phyloP scores from a whole-genome alignment of 1,284 basidiomycete species.

The Apiotrichum veenhuisii region DNA sequence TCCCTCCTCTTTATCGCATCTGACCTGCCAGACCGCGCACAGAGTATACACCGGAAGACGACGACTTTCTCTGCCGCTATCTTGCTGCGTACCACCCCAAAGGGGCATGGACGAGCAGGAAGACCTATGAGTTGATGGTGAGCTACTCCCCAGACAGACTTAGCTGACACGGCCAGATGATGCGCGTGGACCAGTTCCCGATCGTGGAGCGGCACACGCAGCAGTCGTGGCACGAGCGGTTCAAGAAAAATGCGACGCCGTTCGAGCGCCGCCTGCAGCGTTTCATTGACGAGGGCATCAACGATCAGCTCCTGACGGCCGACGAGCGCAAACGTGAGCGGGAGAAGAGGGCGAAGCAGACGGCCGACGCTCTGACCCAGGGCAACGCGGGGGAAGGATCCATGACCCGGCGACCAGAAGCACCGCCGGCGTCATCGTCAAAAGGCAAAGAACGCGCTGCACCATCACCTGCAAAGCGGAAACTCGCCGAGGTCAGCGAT shows the following conservation, averaged over 20 bases:
- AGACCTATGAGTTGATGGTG: slow-evolving; percentile 39
- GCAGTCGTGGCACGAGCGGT: slow-evolving; percentile 45
- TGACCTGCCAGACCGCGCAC: slow-evolving; percentile 25
- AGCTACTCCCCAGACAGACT: not conserved
- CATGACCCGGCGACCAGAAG: too few species aligned
- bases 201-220: slow-evolving; percentile 27
- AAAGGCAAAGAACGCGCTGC: too few species aligned
- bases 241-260: slow-evolving; percentile 33
- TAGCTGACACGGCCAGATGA: slow-evolving; percentile 11
- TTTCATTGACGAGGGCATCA: slow-evolving; percentile 19
- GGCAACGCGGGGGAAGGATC: too few species aligned
- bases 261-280: slow-evolving; percentile 25
- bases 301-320: slow-evolving; percentile 28
- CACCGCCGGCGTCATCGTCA: too few species aligned
- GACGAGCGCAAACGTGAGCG: slow-evolving; percentile 21
- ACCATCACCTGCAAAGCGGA: too few species aligned
- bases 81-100: slow-evolving; percentile 29
- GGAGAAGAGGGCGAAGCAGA: slow-evolving; percentile 2
- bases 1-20: not conserved
- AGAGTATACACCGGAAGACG: slow-evolving; percentile 41
- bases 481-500: too few species aligned
- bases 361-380: not conserved
- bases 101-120: slow-evolving; percentile 33
- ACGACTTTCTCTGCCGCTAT: slow-evolving; percentile 43
- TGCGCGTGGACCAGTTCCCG: slow-evolving; percentile 17